A percentile compares a stretch with the other conserved stretches of the same genome.
Evolutionary conservation across 495 filamentous ascomycete genomes (phyloP).

Genomic region (Lasiosphaeria miniovina): DNA sequence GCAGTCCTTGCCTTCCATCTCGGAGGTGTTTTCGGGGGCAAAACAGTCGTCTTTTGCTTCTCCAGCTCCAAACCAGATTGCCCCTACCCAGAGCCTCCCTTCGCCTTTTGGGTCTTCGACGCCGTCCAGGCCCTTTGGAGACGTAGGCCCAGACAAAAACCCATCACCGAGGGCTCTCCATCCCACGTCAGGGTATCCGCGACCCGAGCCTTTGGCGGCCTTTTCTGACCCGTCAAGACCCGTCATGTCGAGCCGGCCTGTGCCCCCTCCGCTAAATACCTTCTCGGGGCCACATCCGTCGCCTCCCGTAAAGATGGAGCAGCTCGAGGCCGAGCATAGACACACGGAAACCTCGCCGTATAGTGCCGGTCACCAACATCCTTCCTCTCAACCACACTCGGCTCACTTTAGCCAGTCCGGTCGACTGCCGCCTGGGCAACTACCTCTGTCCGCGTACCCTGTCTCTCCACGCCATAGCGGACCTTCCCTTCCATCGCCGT

Average conservation of each 20-base stretch:
- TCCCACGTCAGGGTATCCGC: conserved; percentile 27
- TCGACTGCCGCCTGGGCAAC: conserved; percentile 37
- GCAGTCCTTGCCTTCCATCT: conserved; percentile 49
- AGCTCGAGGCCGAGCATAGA: conserved; percentile 26
- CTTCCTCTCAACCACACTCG: conserved; percentile 21
- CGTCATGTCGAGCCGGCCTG: conserved; percentile 24
- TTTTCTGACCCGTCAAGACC: conserved; percentile 35
- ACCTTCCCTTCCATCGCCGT: conserved; percentile 37
- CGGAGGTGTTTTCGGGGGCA: conserved; percentile 44
- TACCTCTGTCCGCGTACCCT: conserved; percentile 42
- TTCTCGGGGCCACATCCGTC: conserved; percentile 30
- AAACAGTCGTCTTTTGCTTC: conserved; percentile 38
- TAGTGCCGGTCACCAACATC: conserved; percentile 25
- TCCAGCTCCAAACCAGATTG: conserved; percentile 29
- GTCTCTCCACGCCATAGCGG: conserved; percentile 38
- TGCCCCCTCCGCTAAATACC: conserved; percentile 33
- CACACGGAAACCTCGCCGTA: conserved; percentile 24
- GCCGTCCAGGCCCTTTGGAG: conserved; percentile 26
- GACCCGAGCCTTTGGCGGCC: conserved; percentile 29
- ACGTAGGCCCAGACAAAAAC: conserved; percentile 30
- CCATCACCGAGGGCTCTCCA: conserved; percentile 34
- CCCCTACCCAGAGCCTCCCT: conserved; percentile 26
- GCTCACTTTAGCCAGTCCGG: conserved; percentile 37
- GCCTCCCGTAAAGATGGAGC: conserved; percentile 30
- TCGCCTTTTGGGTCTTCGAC: conserved; percentile 32